A percentile compares a stretch with the other conserved stretches of the same genome.
phyloP scores from a whole-genome alignment of 257 asterid genomes.

The Lantana camara region DNA sequence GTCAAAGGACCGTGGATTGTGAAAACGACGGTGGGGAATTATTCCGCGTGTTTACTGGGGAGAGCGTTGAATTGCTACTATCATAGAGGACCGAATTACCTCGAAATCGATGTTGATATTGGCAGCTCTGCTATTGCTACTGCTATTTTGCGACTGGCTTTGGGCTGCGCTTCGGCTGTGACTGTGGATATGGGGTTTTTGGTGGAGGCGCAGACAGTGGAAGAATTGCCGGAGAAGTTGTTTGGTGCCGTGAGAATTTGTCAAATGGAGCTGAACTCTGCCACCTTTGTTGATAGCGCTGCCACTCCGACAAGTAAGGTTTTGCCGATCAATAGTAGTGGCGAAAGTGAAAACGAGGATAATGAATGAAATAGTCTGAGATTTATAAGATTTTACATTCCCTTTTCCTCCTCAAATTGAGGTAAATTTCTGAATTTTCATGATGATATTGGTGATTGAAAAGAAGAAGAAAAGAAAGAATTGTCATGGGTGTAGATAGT shows the following conservation, averaged over 20 bases:
- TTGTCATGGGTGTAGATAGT: constrained; percentile 22
- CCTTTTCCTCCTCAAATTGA: not conserved
- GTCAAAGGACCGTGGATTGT: constrained; percentile 97
- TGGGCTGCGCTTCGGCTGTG: constrained; percentile 82
- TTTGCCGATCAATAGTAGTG: constrained; percentile 37
- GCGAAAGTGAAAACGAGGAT: constrained; percentile 52
- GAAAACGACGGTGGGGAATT: constrained; percentile 81
- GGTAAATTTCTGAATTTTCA: constrained; percentile 15
- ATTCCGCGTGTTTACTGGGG: constrained; percentile 88
- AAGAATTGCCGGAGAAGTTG: constrained; percentile 82
- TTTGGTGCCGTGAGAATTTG: constrained; percentile 84
- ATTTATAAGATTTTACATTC: not conserved
- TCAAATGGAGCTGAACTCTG: constrained; percentile 91
- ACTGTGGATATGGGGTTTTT: constrained; percentile 92
- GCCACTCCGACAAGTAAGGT: constrained; percentile 33
- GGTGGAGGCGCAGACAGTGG: constrained; percentile 74
- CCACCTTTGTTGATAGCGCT: constrained; percentile 55
- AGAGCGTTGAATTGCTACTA: constrained; percentile 79
- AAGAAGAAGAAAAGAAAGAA: not conserved
- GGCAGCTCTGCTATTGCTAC: constrained; percentile 92
- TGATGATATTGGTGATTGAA: constrained; percentile 6
- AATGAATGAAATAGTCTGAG: constrained; percentile 20
- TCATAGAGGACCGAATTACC: constrained; percentile 63
- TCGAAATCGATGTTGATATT: constrained; percentile 89
- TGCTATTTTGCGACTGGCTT: constrained; percentile 80